Base-by-base conservation (phyloP, 2,329 filamentous ascomycete species). In the Fusarium floridanum region DNA sequence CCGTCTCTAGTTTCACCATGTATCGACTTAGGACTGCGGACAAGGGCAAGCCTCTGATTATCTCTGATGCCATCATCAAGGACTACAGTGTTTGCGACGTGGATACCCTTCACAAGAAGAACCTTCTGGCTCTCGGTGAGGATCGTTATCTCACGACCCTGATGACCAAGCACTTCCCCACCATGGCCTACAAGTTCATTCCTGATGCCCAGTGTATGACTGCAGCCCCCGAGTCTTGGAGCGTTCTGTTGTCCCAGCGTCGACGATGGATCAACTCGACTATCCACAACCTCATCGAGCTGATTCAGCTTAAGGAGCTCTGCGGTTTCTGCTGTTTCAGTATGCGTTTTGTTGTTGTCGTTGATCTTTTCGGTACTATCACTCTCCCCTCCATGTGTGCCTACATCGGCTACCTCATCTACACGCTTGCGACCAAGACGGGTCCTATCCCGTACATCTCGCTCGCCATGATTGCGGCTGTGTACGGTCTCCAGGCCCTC, bases 191-290 rank as follows among this genome's bases (percentile, higher is more conserved):
- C 89, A 99, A 98, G 84, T 99, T 98, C 82, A 90, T 98, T 62
- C 91, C 95, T 1, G 95, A 98, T 83, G 97, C 97, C 9, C 97
- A 95, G 83, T 97, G 95, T 76, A 92, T 94, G 80, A 99, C 97
- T 2, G 96, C 96, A 50, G 97, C 97, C 1, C 97, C 97, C 3
- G 95, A 98, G 80, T 94, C 93, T 27, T 99, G 95, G 94, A 94
- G 92, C 80, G 95, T 99, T 78, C 86, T 99, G 77, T 88, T 99
- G 36, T 99, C 97, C n/a, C 97, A 99, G 83, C 92, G 97, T 88
- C 95, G 97, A 87, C 93, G 97, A 82, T 99, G 97, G 97, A 99
- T 99, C 84, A 99, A 99, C 86, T 98, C 97, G 1, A 99, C 97
- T 11, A 93, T 99, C 71, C 97, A 99, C 88, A 99, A 99, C 82